Percentiles rank a stretch among this genome's conserved stretches.
Conservation (phyloP, 768 basidiomycete genomes). For the Rhodotorula diobovata region DNA sequence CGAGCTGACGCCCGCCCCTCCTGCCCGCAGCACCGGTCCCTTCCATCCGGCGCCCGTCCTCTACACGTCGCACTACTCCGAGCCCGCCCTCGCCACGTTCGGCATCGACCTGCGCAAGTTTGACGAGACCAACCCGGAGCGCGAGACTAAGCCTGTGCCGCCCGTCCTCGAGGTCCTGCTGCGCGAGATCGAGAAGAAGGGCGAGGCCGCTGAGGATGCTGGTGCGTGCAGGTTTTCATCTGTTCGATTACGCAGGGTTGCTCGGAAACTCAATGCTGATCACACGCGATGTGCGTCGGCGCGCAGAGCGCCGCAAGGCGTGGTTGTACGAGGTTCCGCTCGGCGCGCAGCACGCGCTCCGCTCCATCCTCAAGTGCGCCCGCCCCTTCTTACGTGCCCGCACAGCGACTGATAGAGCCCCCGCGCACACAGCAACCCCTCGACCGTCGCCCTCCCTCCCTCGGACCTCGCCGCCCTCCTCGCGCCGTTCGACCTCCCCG, state of each 20-base stretch:
- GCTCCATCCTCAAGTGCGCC: slow-evolving; percentile 69
- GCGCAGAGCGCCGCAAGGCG: slow-evolving; percentile 70
- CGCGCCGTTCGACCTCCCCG: slow-evolving; percentile 73
- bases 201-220: slow-evolving; percentile 59
- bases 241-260: too few species aligned
- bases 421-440: not conserved
- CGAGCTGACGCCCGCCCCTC: not conserved
- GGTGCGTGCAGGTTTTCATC: slow-evolving; percentile 51
- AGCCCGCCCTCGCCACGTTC: slow-evolving; percentile 22
- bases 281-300: too few species aligned
- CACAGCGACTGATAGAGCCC: not conserved
- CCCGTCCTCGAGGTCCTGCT: slow-evolving; percentile 69
- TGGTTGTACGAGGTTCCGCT: slow-evolving; percentile 94
- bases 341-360: slow-evolving; percentile 72
- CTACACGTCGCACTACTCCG: slow-evolving; percentile 51
- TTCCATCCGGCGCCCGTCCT: slow-evolving; percentile 81
- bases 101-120: slow-evolving; percentile 37
- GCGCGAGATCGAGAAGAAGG: slow-evolving; percentile 60
- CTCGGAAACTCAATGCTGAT: too few species aligned
- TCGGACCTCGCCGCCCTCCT: slow-evolving; percentile 53
- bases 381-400: slow-evolving; percentile 28
- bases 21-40: slow-evolving; percentile 63
- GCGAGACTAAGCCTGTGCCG: slow-evolving; percentile 56
- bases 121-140: slow-evolving; percentile 30
- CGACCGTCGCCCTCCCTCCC: not conserved